Conservation (phyloP, 2,329 filamentous ascomycete species). For the Ophiosphaerella korrae region DNA sequence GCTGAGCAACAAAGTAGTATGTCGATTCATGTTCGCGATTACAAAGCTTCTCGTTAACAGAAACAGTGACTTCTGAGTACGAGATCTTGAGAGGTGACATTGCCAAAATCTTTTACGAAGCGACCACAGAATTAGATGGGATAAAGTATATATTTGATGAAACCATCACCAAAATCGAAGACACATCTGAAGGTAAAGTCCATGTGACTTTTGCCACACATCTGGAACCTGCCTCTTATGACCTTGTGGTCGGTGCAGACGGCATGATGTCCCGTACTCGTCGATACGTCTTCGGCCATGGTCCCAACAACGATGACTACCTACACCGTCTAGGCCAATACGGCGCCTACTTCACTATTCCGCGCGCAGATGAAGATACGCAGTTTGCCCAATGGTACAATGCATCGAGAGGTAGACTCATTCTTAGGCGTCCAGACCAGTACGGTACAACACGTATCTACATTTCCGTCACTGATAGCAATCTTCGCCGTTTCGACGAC, state of each 20-base stretch:
- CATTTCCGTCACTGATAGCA: constrained; percentile 20
- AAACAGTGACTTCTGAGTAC: constrained; percentile 58
- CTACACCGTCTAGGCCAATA: constrained; percentile 33
- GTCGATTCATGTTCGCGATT: not conserved
- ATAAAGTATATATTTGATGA: constrained; percentile 46
- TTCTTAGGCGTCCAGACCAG: constrained; percentile 30
- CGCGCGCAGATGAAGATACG: constrained; percentile 21
- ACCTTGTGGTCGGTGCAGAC: constrained; percentile 39
- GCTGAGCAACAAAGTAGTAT: constrained; percentile 42
- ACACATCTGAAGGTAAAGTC: constrained; percentile 35
- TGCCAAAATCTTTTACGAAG: constrained; percentile 57
- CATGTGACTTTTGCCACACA: constrained; percentile 48
- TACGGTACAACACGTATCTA: constrained; percentile 27
- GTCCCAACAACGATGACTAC: constrained; percentile 25
- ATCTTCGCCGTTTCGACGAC: constrained; percentile 24
- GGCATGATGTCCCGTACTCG: constrained; percentile 38
- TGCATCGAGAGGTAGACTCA: constrained; percentile 22
- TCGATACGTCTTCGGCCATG: constrained; percentile 29
- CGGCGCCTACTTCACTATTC: constrained; percentile 40
- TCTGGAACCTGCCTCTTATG: constrained; percentile 18
- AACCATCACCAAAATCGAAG: constrained; percentile 33
- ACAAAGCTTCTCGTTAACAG: not conserved
- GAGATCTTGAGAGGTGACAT: constrained; percentile 66
- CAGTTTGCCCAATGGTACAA: constrained; percentile 35
- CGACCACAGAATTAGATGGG: constrained; percentile 30